Conservation (phyloP, 495 filamentous ascomycete species). For the Hyaloscypha bicolor region DNA sequence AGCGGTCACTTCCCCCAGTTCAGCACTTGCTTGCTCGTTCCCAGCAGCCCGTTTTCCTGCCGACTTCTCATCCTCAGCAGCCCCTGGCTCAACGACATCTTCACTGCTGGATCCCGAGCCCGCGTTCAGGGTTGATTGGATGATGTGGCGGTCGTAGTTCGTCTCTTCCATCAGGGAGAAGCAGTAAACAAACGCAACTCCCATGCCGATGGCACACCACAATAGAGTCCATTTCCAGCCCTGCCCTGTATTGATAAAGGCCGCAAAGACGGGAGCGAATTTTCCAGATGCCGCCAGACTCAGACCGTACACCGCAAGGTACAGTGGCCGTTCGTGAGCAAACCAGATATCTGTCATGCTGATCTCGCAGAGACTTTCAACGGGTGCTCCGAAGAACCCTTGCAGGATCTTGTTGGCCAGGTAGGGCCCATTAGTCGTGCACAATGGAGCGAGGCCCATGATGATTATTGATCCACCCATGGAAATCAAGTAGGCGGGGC, state of each 20-base stretch:
- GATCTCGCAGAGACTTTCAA: constrained; percentile 65
- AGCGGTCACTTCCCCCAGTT: too few species aligned
- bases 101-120: constrained; percentile 24
- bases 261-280: constrained; percentile 65
- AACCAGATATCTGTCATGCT: constrained; percentile 66
- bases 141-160: constrained; percentile 51
- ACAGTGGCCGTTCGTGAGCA: constrained; percentile 65
- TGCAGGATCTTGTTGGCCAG: constrained; percentile 62
- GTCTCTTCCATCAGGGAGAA: constrained; percentile 76
- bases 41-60: too few species aligned
- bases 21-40: too few species aligned
- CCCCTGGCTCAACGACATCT: too few species aligned
- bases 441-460: constrained; percentile 21
- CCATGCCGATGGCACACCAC: constrained; percentile 65
- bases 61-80: too few species aligned
- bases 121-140: not conserved
- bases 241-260: constrained; percentile 64
- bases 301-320: constrained; percentile 67
- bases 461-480: too few species aligned
- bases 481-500: constrained; percentile 56
- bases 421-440: constrained; percentile 49
- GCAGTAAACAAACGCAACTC: constrained; percentile 54
- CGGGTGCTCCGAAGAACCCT: constrained; percentile 67
- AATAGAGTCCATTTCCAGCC: constrained; percentile 66
- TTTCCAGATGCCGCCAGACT: constrained; percentile 65